A percentile compares a stretch with the other conserved stretches of the same genome.
phyloP scores from a whole-genome alignment of 1,284 basidiomycete genomes.

The Chalciporus sp. region DNA sequence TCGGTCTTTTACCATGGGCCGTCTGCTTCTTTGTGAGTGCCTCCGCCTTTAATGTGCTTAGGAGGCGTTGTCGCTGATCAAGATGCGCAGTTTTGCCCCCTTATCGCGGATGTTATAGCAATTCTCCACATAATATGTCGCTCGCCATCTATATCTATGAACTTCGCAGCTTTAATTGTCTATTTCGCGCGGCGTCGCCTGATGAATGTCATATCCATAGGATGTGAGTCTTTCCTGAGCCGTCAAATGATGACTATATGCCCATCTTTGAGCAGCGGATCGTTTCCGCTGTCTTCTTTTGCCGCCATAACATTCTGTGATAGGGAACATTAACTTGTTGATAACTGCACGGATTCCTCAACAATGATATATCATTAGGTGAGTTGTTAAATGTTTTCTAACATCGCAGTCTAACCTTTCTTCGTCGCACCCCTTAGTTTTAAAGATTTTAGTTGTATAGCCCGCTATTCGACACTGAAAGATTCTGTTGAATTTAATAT shows the following conservation, averaged over 20 bases:
- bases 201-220: slow-evolving; percentile 7
- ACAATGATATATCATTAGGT: background rate
- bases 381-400: too few relatives aligned
- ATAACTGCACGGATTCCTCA: background rate
- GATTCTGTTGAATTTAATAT: too few relatives aligned
- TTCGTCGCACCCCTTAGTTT: background rate
- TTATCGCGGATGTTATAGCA: slow-evolving; percentile 25
- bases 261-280: slow-evolving; percentile 12
- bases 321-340: background rate
- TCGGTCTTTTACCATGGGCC: slow-evolving; percentile 17
- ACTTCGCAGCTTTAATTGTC: slow-evolving; percentile 13
- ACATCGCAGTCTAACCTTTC: background rate
- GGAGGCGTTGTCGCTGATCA: slow-evolving; percentile 5
- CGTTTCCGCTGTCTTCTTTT: slow-evolving; percentile 3
- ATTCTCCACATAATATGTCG: slow-evolving; percentile 18
- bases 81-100: slow-evolving; percentile 20
- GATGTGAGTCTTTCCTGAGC: slow-evolving; percentile 10
- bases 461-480: too few relatives aligned
- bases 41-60: background rate
- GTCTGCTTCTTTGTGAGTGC: slow-evolving; percentile 25
- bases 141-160: slow-evolving; percentile 20
- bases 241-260: background rate
- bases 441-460: too few relatives aligned
- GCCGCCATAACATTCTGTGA: slow-evolving; percentile 5
- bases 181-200: slow-evolving; percentile 9